Conservation (phyloP, 1,284 basidiomycete species). For the Volvariella surrecta region DNA sequence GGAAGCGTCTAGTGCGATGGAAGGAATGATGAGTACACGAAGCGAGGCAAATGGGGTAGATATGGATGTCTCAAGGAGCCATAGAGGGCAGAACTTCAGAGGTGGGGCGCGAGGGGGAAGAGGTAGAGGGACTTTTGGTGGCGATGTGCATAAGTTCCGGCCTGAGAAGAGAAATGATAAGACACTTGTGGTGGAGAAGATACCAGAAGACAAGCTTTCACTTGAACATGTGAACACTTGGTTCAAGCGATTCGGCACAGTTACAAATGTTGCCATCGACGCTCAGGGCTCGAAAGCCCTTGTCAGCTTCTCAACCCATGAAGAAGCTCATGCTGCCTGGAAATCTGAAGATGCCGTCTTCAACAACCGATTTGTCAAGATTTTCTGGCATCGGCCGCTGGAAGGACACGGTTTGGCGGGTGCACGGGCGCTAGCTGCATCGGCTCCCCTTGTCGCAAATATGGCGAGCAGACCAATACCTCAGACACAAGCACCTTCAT, state of each 20-base stretch:
- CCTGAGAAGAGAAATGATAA: constrained; percentile 66
- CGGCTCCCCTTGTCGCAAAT: constrained; percentile 63
- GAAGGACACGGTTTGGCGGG: constrained; percentile 79
- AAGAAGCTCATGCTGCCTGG: constrained; percentile 85
- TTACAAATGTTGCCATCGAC: constrained; percentile 91
- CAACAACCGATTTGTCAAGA: constrained; percentile 89
- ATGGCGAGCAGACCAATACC: constrained; percentile 26
- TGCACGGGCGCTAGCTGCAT: constrained; percentile 68
- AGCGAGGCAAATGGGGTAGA: not conserved
- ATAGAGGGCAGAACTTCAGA: not conserved
- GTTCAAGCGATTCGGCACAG: constrained; percentile 90
- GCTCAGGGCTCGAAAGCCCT: constrained; percentile 66
- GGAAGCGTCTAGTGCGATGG: constrained; percentile 14
- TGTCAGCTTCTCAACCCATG: constrained; percentile 82
- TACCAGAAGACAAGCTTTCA: constrained; percentile 76
- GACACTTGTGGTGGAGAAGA: constrained; percentile 91
- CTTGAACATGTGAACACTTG: constrained; percentile 78
- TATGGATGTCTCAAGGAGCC: not conserved
- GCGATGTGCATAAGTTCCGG: constrained; percentile 56
- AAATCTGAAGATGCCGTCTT: constrained; percentile 91
- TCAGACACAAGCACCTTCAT: constrained; percentile 13
- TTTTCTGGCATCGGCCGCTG: constrained; percentile 89
- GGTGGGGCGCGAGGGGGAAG: constrained; percentile 12
- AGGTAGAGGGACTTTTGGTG: constrained; percentile 46
- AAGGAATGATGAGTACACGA: constrained; percentile 13